Percentiles rank a stretch among this genome's conserved stretches.
These are phyloP conservation scores for Przewalskia tangutica DNA, from an alignment of 257 asterid species.

Conservation along the genomic window DNA sequence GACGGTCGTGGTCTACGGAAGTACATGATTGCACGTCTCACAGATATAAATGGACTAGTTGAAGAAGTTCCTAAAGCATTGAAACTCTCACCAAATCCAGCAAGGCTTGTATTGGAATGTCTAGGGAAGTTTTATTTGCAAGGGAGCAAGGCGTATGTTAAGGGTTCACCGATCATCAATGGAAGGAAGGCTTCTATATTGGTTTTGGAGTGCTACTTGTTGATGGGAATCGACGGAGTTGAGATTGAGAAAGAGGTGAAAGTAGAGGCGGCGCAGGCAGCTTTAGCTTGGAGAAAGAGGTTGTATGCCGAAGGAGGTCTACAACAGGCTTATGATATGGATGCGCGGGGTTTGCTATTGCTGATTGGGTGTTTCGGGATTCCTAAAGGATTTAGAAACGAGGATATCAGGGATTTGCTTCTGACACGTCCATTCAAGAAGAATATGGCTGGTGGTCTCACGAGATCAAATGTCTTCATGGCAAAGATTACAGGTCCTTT, in stretches of 20 bases:
- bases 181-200: constrained; percentile 67
- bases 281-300: constrained; percentile 70
- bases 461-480: constrained; percentile 43
- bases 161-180: constrained; percentile 45
- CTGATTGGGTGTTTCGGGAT: constrained; percentile 64
- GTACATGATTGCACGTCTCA: constrained; percentile 33
- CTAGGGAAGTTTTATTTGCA: constrained; percentile 70
- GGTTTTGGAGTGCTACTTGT: constrained; percentile 57
- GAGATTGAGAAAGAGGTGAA: constrained; percentile 34
- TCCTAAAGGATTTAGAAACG: constrained; percentile 32
- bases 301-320: constrained; percentile 68
- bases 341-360: constrained; percentile 75
- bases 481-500: constrained; percentile 47
- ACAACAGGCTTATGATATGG: constrained; percentile 40
- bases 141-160: constrained; percentile 50
- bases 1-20: constrained; percentile 45
- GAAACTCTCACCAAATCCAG: constrained; percentile 45
- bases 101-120: constrained; percentile 59
- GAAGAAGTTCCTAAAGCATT: constrained; percentile 64
- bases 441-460: constrained; percentile 28
- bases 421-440: constrained; percentile 48
- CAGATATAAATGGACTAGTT: constrained; percentile 29
- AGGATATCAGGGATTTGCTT: neutral
- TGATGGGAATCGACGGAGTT: constrained; percentile 30
- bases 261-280: constrained; percentile 52